phyloP scores from a whole-genome alignment of 169 alveolate genomes.

The Hepatocystis sp. region DNA sequence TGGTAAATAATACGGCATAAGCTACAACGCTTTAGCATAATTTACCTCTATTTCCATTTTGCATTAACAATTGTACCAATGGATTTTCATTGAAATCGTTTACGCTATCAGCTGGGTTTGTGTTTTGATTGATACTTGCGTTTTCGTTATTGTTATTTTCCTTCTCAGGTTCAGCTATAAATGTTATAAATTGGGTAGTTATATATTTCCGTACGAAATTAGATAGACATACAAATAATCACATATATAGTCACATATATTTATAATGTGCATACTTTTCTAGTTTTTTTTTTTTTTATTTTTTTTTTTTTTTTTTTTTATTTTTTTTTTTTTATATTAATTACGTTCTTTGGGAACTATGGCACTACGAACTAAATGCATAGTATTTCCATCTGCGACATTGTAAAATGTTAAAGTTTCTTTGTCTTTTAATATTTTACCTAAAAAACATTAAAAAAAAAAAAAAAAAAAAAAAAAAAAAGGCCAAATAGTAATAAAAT shows the following conservation, averaged over 20 bases:
- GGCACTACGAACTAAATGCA: conserved; percentile 92
- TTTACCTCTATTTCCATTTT: conserved; percentile 69
- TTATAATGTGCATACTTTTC: no score
- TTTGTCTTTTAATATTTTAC: conserved; percentile 91
- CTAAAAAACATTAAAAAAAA: conserved; percentile 62
- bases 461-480: conserved; percentile 2
- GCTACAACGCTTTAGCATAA: no score
- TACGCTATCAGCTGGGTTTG: conserved; percentile 10
- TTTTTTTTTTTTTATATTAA: conserved; percentile 72
- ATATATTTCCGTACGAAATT: background rate
- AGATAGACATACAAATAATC: background rate
- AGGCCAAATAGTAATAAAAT: no score
- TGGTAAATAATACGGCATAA: background rate
- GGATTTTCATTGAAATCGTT: conserved; percentile 36
- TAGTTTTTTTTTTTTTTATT: conserved; percentile 20
- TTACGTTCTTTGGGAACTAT: conserved; percentile 76
- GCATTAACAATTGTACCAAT: conserved; percentile 64
- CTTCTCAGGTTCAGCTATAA: conserved; percentile 45
- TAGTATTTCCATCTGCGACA: conserved; percentile 91
- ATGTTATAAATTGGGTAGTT: background rate
- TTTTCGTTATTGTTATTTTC: conserved; percentile 24
- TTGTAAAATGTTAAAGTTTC: conserved; percentile 84
- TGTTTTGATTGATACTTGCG: background rate
- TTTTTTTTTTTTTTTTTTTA: conserved; percentile 8
- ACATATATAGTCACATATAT: conserved; percentile 38